Evolutionary conservation across 2,329 filamentous ascomycete species (phyloP), one percentile per base, ranked within the genome.

Genomic region (Sphaerulina populicola): DNA sequence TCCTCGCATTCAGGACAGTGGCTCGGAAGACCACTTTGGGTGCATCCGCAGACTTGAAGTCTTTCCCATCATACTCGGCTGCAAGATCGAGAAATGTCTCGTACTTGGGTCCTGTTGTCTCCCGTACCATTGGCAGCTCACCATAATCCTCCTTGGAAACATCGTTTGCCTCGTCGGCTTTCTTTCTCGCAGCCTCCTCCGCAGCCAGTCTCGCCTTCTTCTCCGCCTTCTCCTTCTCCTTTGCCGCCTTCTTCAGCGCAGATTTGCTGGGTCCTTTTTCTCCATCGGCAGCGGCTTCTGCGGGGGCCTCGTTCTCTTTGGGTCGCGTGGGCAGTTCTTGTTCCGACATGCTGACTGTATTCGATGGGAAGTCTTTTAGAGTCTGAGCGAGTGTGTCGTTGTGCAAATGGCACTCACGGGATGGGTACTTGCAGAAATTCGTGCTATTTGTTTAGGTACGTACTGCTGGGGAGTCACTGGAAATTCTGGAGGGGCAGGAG

Each of bases 1-100:
- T 83, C 59, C 91, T 81, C 30, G 86, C 81, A 73, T 94, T 96
- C 69, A 94, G 87, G 36, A 96, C 78, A 75, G 86, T 88, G 29
- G 81, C 88, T 35, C 88, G 79, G 63, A 96, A 77, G 40, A 81
- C 82, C 60, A 96, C 78, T 29, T 80, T 79, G 31, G 71, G 69
- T 51, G 71, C 71, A 56, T 53, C 54, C 14, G 49, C 57, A 15
- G 54, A 51, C 14, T 33, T 49, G 33, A 52, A 52, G 27, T 47
- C 40, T 68, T 71, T 44, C 64, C 65, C 53, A 40, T 83, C 71
- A 67, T 85, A 73, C 47, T 77, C 72, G 44, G 88, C 81, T 47
- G 74, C 65, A 54, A 94, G 71, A 45, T 77, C 73, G 51, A 77
- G 76, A 36, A 94, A 75, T 51, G 81, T 72, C 53, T 82, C 74